These are phyloP conservation scores for Purpureocillium takamizusanense DNA, from an alignment of 2,329 filamentous ascomycete species.

Conservation along the genomic window DNA sequence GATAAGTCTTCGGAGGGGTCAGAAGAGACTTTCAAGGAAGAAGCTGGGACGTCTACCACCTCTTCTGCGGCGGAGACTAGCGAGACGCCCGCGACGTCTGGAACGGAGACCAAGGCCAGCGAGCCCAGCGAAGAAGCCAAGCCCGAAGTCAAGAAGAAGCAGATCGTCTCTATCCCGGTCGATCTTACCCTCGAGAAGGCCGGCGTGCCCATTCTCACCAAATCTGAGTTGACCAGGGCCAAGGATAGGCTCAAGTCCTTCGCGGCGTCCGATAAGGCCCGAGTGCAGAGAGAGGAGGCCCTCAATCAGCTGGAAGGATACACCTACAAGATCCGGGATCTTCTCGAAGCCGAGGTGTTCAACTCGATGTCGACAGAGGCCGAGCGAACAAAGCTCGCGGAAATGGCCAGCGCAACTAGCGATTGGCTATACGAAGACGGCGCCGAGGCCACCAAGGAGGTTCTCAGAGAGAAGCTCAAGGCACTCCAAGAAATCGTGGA, in stretches of 20 bases:
- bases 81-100: slow-evolving; percentile 16
- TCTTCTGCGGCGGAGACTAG: slow-evolving; percentile 4
- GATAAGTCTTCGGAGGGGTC: slow-evolving; percentile 28
- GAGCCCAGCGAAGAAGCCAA: slow-evolving; percentile 36
- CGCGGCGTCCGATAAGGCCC: slow-evolving; percentile 72
- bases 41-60: slow-evolving; percentile 17
- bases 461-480: slow-evolving; percentile 68
- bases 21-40: slow-evolving; percentile 33
- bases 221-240: slow-evolving; percentile 38
- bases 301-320: slow-evolving; percentile 90
- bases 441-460: slow-evolving; percentile 62
- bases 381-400: slow-evolving; percentile 57
- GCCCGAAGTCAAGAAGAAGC: slow-evolving; percentile 48
- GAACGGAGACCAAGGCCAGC: slow-evolving; percentile 24
- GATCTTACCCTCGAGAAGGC: slow-evolving; percentile 38
- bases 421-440: slow-evolving; percentile 92
- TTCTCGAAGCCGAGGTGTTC: slow-evolving; percentile 71
- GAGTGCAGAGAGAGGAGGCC: slow-evolving; percentile 71
- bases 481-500: slow-evolving; percentile 67
- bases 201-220: slow-evolving; percentile 40
- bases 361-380: slow-evolving; percentile 59
- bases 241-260: slow-evolving; percentile 75
- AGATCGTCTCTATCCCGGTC: slow-evolving; percentile 46
- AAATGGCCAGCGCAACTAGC: slow-evolving; percentile 58
- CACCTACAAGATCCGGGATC: slow-evolving; percentile 80